Percentiles rank a stretch among this genome's conserved stretches.
Conservation (phyloP, 2,329 filamentous ascomycete species). For the Aspergillus sp. region DNA sequence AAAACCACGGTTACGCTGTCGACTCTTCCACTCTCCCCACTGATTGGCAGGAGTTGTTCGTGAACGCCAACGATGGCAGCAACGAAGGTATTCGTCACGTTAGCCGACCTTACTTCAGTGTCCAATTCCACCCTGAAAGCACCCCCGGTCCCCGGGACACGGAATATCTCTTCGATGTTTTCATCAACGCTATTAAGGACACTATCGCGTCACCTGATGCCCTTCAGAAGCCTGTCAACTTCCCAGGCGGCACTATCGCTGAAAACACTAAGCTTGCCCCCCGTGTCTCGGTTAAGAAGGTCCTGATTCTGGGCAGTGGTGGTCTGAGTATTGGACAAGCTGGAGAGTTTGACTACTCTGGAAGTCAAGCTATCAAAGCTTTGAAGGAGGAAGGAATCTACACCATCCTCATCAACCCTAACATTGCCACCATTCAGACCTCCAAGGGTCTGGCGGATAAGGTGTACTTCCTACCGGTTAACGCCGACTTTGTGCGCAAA, state of each 20-base stretch:
- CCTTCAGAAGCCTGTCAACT: conserved; percentile 72
- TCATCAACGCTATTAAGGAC: conserved; percentile 78
- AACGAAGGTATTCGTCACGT: conserved; percentile 96
- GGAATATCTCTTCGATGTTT: conserved; percentile 95
- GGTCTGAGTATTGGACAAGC: conserved; percentile 97
- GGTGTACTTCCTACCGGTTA: conserved; percentile 97
- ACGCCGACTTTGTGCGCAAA: conserved; percentile 94
- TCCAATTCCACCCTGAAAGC: conserved; percentile 99
- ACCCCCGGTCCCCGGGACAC: conserved; percentile 93
- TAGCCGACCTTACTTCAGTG: conserved; percentile 89
- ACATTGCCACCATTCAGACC: conserved; percentile 98
- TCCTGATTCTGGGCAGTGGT: conserved; percentile 88
- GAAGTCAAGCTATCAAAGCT: conserved; percentile 97
- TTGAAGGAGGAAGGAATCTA: conserved; percentile 98
- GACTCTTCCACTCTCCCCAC: conserved; percentile 72
- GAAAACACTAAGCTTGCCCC: conserved; percentile 78
- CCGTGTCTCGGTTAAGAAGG: conserved; percentile 85
- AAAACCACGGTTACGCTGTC: conserved; percentile 97
- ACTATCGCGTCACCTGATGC: conserved; percentile 66
- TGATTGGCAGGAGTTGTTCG: conserved; percentile 91
- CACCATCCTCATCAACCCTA: conserved; percentile 97
- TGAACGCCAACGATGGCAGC: conserved; percentile 97
- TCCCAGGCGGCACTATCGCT: conserved; percentile 79
- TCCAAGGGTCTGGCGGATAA: conserved; percentile 97
- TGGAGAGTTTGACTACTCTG: conserved; percentile 98